These are phyloP conservation scores for Coccomyxa sp. DNA, from an alignment of 139 green algal genomes.

Conservation along the genomic window DNA sequence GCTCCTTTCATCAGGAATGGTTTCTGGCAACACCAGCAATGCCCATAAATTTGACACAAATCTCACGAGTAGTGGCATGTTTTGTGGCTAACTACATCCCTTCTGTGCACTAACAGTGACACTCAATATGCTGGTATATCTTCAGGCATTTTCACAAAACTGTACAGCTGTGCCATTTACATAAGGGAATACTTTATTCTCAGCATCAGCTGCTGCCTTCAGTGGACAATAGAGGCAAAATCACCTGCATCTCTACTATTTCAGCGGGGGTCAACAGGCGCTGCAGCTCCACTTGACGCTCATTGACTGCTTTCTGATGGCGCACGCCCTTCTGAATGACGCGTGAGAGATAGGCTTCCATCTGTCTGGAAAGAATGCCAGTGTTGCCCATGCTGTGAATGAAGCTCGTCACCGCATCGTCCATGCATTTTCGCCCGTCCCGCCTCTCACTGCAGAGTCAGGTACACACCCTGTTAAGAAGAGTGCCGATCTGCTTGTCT, in stretches of 20 bases:
- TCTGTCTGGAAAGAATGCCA: neutral
- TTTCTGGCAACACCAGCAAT: neutral
- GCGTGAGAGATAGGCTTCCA: neutral
- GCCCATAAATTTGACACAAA: no score
- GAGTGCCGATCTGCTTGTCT: neutral
- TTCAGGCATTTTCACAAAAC: no score
- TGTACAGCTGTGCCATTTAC: no score
- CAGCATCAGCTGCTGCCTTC: neutral
- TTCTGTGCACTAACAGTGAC: no score
- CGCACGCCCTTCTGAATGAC: conserved; percentile 28
- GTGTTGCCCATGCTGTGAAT: conserved; percentile 14
- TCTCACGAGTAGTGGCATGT: neutral
- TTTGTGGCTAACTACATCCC: no score
- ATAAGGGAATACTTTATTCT: no score
- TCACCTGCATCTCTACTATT: conserved; percentile 19
- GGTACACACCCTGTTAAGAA: neutral
- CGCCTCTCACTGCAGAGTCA: neutral
- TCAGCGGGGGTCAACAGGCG: conserved; percentile 31
- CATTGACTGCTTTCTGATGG: conserved; percentile 6
- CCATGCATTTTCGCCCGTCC: neutral
- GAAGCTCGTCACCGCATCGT: neutral
- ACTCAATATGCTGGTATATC: no score
- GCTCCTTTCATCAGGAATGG: no score
- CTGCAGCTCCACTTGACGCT: conserved; percentile 16
- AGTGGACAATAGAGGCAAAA: neutral